Evolutionary conservation across 345 rosid genomes (phyloP), one percentile per base, ranked within the genome.

Genomic region (Sisymbrium irio): DNA sequence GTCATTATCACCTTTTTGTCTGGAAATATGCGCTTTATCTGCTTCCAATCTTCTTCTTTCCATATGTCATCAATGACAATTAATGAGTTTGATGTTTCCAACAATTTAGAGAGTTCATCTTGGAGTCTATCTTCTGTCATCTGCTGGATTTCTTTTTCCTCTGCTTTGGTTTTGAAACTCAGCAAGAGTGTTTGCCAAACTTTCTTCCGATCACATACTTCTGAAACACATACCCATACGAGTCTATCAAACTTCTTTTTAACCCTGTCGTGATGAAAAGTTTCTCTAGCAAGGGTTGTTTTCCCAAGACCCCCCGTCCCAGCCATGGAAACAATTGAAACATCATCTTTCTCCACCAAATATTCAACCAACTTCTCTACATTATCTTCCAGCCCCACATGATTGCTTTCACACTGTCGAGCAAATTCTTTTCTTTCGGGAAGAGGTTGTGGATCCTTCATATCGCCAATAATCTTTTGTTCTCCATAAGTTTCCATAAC

Each of bases 271-370:
- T 69, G 77, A 30, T 73, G 32, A 13, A 76, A 46, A 0, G 75
- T 40, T 30, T 78, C 66, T 51, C 33, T 63, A 2, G 86, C 86
- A 0, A 84, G 73, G 5, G 86, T 45, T 0, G 85, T 86, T 68
- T 82, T 86, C 5, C 86, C 87, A 3, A 82, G 66, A 9, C 87
- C 90, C 0, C 86, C 83, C 87, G 82, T 82, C 9, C 88, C 88
- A 1, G 76, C 65, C 4, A 86, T 64, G 0, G 80, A 64, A 19
- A 82, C 67, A 12, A 76, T 66, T 12, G 50, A 39, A 40, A 22
- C 9, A 0, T 56, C 0, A 42, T 37, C 62, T 2, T 22, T 35
- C 12, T 0, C 33, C 46, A 80, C 46, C 46, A 42, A 32, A 37
- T 73, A 6, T 3, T 42, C 50, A 33, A 81, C 81, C 47, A 86